These are phyloP conservation scores for Exsudoporus frostii DNA, from an alignment of 768 basidiomycete species.

Conservation along the genomic window DNA sequence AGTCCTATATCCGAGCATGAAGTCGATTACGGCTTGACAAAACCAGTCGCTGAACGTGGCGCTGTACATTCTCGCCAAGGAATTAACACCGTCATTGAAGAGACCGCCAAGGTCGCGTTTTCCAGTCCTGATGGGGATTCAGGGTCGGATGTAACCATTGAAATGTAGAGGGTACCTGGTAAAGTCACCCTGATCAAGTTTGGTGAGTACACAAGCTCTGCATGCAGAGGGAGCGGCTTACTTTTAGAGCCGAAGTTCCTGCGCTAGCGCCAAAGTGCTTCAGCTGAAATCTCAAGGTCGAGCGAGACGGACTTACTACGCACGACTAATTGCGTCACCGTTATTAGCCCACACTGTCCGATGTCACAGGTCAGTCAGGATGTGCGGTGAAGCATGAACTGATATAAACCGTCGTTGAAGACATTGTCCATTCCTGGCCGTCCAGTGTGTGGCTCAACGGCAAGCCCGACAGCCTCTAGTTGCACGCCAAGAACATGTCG, in stretches of 20 bases:
- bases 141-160: neutral
- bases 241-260: slow-evolving; percentile 95
- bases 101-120: slow-evolving; percentile 90
- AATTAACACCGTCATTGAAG: slow-evolving; percentile 95
- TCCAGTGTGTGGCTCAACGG: slow-evolving; percentile 49
- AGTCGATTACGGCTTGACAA: slow-evolving; percentile 93
- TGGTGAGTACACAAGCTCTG: slow-evolving; percentile 5
- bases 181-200: slow-evolving; percentile 65
- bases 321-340: slow-evolving; percentile 89
- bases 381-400: neutral
- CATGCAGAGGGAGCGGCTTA: slow-evolving; percentile 29
- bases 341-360: slow-evolving; percentile 93
- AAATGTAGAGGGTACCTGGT: slow-evolving; percentile 53
- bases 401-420: slow-evolving; percentile 69
- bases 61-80: slow-evolving; percentile 84
- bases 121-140: slow-evolving; percentile 64
- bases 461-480: slow-evolving; percentile 67
- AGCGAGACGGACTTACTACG: slow-evolving; percentile 55
- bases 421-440: slow-evolving; percentile 64
- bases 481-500: slow-evolving; percentile 76
- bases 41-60: slow-evolving; percentile 96
- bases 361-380: neutral
- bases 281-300: neutral
- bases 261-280: slow-evolving; percentile 51
- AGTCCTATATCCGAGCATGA: slow-evolving; percentile 84